Base-by-base conservation (phyloP, 441 rosid genomes). In the Aleurites moluccanus region DNA sequence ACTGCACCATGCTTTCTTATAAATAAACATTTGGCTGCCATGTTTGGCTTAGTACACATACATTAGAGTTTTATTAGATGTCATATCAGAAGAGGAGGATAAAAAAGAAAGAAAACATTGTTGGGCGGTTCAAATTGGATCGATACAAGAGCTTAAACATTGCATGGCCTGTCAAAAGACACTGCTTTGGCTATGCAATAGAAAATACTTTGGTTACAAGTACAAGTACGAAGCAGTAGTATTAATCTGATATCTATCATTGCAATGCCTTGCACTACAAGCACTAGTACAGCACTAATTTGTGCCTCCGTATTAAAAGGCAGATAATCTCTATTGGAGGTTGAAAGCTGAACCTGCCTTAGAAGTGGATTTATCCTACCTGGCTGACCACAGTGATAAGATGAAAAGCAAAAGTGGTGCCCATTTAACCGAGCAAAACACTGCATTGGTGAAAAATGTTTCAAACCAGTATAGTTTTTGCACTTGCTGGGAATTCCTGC, bases 281-380 rank as follows among this genome's bases (percentile, higher is more conserved):
- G 63, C 28, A 27, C 44, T 61, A n/a, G 10, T 11, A 61, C 49
- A 25, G n/a, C n/a, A n/a, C 64, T 69, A n/a, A 42, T 7, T 44
- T 49, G 10, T 8, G 6, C 15, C 62, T 57, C 75, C 49, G 75
- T 69, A 33, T 61, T 49, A 61, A 38, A 62, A 62, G 65, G 61
- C 35, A 13, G 38, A 69, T 6, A 11, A 33, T 47, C 45, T 50
- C 40, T 0, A 11, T 10, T n/a, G 16, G n/a, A 45, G 10, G 63
- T 20, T 10, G 25, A 9, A 27, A 27, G 30, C 21, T 25, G 50
- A 57, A 27, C 1, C 38, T 62, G 38, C 21, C 64, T 7, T 1
- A n/a, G n/a, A n/a, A n/a, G n/a, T 21, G 10, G 38, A 69, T 7
- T 6, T 52, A 13, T 33, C 28, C 69, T 28, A 18, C 38, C 53